Percentiles rank a stretch among this genome's conserved stretches.
phyloP scores from a whole-genome alignment of 2,329 filamentous ascomycete genomes.

The Nemania sp. region DNA sequence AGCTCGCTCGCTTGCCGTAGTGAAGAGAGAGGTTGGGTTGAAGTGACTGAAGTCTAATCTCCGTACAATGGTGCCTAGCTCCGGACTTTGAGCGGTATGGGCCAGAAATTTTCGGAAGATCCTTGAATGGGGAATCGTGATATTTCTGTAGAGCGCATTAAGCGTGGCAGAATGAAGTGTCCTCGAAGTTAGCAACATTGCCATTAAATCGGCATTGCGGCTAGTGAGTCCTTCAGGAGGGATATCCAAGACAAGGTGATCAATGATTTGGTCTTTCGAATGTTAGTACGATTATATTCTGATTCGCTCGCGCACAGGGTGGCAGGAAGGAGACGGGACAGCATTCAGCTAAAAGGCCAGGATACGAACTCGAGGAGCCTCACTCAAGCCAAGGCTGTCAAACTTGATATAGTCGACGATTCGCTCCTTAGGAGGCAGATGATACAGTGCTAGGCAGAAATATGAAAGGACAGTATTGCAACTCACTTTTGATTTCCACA shows the following conservation, averaged over 20 bases:
- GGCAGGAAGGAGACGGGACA: neutral
- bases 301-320: conserved; percentile 24
- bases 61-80: conserved; percentile 74
- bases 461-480: neutral
- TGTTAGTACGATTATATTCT: conserved; percentile 22
- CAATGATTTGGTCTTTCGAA: conserved; percentile 69
- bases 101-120: conserved; percentile 82
- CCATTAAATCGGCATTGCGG: conserved; percentile 78
- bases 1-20: conserved; percentile 73
- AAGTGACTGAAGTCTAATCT: conserved; percentile 86
- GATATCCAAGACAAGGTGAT: conserved; percentile 73
- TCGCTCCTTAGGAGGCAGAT: conserved; percentile 7
- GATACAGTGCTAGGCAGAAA: neutral
- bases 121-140: conserved; percentile 80
- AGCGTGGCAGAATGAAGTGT: conserved; percentile 74
- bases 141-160: conserved; percentile 75
- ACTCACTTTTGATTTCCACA: conserved; percentile 71
- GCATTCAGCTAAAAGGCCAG: neutral
- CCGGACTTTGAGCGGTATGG: conserved; percentile 68
- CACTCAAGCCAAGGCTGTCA: neutral
- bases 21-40: conserved; percentile 77
- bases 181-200: conserved; percentile 75
- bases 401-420: conserved; percentile 5
- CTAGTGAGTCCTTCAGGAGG: conserved; percentile 75
- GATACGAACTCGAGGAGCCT: conserved; percentile 18